Evolutionary conservation across 768 basidiomycete genomes (phyloP), one percentile per base, ranked within the genome.

Genomic region (Tulasnella calospora): DNA sequence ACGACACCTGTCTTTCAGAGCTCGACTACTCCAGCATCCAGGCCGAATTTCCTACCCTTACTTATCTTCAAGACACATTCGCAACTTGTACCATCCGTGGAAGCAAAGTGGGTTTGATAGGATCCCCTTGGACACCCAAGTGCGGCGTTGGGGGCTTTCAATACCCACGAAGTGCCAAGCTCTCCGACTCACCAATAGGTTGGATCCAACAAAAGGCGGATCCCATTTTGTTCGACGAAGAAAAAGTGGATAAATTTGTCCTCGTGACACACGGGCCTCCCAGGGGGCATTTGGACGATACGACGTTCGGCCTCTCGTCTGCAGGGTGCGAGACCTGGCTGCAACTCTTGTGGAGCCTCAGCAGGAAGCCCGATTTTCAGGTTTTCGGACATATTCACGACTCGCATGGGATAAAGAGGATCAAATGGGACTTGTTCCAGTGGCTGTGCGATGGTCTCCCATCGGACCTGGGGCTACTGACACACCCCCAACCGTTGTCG

Each of bases 191-290:
- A 8, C 35, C 51, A 33, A 40, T 51, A n/a, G 0, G 51, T 8
- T n/a, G 51, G n/a, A n/a, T 51, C n/a, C 51, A 51, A 61, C 2
- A 47, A 17, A 15, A 38, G 15, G 15, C 77, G 71, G 80, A 81
- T 27, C 51, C 73, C 36, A 73, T 76, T 40, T 78, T 73, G n/a
- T 86, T 85, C 85, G 75, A 83, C 9, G 4, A 41, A 19, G 81
- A 87, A 0, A 86, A 85, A 0, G 77, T 79, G 2, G 38, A 79
- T 9, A 84, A 83, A 8, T 87, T 88, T 79, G 82, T 88, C 21
- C 84, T 88, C 38, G 79, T 87, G 57, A 87, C 87, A 0, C 87
- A 87, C 61, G 86, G 87, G 0, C 87, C 87, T 0, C 86, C 86
- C 0, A 61, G 80, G 33, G 79, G 80, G 5, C 86, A 87, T 80